phyloP scores from a whole-genome alignment of 805 yeast species.

The Saccharomycopsis schoenii region DNA sequence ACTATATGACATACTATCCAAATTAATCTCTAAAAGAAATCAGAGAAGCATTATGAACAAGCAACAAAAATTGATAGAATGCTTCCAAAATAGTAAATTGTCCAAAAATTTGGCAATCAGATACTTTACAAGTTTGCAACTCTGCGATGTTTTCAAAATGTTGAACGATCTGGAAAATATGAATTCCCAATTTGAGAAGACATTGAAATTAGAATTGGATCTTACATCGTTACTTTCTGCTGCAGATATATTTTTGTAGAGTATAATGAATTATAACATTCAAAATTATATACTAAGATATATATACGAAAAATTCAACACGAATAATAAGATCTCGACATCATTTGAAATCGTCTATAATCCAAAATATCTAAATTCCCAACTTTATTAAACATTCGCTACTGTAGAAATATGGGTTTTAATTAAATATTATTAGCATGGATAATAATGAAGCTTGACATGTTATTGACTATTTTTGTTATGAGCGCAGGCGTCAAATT shows the following conservation, averaged over 20 bases:
- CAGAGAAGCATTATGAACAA: slow-evolving; percentile 4
- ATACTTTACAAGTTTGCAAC: slow-evolving; percentile 7
- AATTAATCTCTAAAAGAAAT: slow-evolving; percentile 1
- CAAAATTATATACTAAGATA: neutral
- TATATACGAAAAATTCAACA: too few species aligned
- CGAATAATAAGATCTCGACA: too few species aligned
- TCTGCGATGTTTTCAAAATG: slow-evolving; percentile 7
- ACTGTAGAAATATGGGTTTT: too few species aligned
- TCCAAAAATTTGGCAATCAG: slow-evolving; percentile 7
- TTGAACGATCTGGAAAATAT: slow-evolving; percentile 8
- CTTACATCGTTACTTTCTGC: neutral
- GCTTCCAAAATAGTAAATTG: slow-evolving; percentile 7
- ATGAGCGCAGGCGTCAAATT: too few species aligned
- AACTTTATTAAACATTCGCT: too few species aligned
- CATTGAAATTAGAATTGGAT: neutral
- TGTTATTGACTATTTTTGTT: too few species aligned
- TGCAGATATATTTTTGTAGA: neutral
- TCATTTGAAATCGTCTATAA: too few species aligned
- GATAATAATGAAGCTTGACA: too few species aligned
- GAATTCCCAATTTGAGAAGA: slow-evolving; percentile 3
- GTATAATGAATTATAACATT: neutral
- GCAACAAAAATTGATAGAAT: slow-evolving; percentile 4
- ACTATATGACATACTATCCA: slow-evolving; percentile 6
- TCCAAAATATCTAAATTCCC: too few species aligned
- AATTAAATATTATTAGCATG: too few species aligned